Evolutionary conservation across 495 filamentous ascomycete genomes (phyloP).

Genomic region (Penicillium antarcticum): DNA sequence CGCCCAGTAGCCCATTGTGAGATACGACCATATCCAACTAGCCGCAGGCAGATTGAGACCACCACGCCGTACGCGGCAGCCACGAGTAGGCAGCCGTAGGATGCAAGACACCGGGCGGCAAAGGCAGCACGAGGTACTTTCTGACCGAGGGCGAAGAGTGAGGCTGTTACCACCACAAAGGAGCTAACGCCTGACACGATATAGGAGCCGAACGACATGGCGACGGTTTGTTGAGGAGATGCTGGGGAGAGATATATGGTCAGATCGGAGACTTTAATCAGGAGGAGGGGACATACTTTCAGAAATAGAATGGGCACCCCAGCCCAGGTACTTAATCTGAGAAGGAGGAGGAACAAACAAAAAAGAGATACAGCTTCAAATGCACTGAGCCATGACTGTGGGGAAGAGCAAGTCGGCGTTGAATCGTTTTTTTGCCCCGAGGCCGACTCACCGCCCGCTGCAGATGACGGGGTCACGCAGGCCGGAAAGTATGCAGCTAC

Average conservation of each 20-base stretch:
- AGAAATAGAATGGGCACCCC: neutral
- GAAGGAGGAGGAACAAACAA: neutral
- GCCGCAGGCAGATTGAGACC: slow-evolving; percentile 66
- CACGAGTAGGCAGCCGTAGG: slow-evolving; percentile 60
- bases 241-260: neutral
- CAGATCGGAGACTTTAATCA: neutral
- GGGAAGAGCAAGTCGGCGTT: slow-evolving; percentile 3
- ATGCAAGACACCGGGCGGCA: slow-evolving; percentile 67
- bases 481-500: neutral
- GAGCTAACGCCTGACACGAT: slow-evolving; percentile 51
- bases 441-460: slow-evolving; percentile 6
- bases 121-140: slow-evolving; percentile 60
- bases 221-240: slow-evolving; percentile 7
- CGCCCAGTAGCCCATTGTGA: slow-evolving; percentile 84
- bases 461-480: slow-evolving; percentile 3
- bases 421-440: slow-evolving; percentile 8
- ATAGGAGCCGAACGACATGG: slow-evolving; percentile 44
- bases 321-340: neutral
- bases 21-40: slow-evolving; percentile 66
- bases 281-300: neutral
- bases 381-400: slow-evolving; percentile 5
- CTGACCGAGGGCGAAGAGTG: slow-evolving; percentile 55
- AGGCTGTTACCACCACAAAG: slow-evolving; percentile 52
- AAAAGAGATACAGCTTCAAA: neutral
- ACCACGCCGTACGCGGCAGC: slow-evolving; percentile 76